Base-by-base conservation (phyloP, 345 rosid genomes). In the Heritiera littoralis region DNA sequence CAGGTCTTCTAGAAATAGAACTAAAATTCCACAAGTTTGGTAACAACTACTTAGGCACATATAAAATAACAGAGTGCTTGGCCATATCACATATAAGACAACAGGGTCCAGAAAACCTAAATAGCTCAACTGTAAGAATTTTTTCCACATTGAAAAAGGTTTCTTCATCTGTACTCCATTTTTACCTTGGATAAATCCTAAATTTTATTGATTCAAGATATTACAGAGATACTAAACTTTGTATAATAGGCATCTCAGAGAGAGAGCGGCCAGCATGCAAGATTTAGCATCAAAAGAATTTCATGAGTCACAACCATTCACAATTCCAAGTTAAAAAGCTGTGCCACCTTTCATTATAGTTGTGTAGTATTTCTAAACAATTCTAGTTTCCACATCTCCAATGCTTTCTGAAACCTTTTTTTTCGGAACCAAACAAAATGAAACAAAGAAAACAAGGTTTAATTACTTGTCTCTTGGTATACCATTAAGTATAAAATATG, bases 401-500 rank as follows among this genome's bases (percentile, higher is more conserved):
- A 54, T 41, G 74, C 41, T 58, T 74, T 74, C 30, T 30, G 15
- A 40, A 74, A 74, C 38, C 23, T 58, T 74, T 74, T 74, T 38
- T 74, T 74, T 56, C 77, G 58, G 11, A 17, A 35, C 12, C 35
- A 74, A 56, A 11, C 10, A 40, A 74, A 40, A 55, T 74, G 10
- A 56, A 9, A 55, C 14, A 10, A 72, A 35, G 48, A 54, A n/a
- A 17, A 32, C 45, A 32, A 72, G 63, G 49, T 28, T 7, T 49
- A 54, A 18, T 38, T 54, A 17, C 35, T n/a, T 35, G 52, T 41
- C 11, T 13, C 1, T 38, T 40, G 32, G 18, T 17, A 74, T 56
- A 12, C 10, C n/a, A 74, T 40, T 66, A 74, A 74, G 49, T 38
- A 74, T 5, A 35, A 38, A 56, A 38, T 8, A 6, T 23, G 41